Evolutionary conservation across 2,329 filamentous ascomycete genomes (phyloP).

Genomic region (Clarireedia sp.): DNA sequence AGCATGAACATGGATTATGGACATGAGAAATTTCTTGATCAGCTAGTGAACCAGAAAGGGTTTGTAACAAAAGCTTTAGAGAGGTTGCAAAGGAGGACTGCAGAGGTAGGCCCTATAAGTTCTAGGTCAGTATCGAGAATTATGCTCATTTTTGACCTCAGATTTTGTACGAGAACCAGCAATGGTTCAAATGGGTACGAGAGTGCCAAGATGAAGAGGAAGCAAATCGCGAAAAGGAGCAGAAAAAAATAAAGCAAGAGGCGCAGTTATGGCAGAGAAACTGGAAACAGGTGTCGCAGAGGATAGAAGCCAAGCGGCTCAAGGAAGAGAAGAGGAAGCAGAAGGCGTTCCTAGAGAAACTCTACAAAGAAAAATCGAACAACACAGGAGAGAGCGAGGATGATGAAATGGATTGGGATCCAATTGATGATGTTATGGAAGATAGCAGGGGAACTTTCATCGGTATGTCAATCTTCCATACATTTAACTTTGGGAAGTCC

Average conservation of each 20-base stretch:
- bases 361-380: conserved; percentile 34
- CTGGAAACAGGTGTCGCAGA: conserved; percentile 36
- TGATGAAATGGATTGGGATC: conserved; percentile 37
- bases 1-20: conserved; percentile 36
- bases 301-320: conserved; percentile 32
- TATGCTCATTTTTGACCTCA: background rate
- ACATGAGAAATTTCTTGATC: conserved; percentile 35
- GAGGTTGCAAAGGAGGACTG: conserved; percentile 34
- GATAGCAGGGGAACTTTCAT: conserved; percentile 36
- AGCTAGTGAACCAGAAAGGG: conserved; percentile 31
- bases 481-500: background rate
- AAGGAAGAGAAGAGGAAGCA: conserved; percentile 37
- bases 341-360: conserved; percentile 37
- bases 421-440: conserved; percentile 39
- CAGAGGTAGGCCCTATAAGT: conserved; percentile 28
- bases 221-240: conserved; percentile 37
- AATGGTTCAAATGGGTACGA: conserved; percentile 42
- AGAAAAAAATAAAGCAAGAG: conserved; percentile 41
- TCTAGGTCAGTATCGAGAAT: background rate
- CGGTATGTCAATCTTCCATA: conserved; percentile 23
- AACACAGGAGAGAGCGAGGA: conserved; percentile 27
- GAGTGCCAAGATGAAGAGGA: conserved; percentile 39
- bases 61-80: conserved; percentile 31
- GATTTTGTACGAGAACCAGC: conserved; percentile 35
- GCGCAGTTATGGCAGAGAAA: conserved; percentile 40